These are phyloP conservation scores for Anisodus tanguticus DNA, from an alignment of 257 asterid genomes.

Conservation along the genomic window DNA sequence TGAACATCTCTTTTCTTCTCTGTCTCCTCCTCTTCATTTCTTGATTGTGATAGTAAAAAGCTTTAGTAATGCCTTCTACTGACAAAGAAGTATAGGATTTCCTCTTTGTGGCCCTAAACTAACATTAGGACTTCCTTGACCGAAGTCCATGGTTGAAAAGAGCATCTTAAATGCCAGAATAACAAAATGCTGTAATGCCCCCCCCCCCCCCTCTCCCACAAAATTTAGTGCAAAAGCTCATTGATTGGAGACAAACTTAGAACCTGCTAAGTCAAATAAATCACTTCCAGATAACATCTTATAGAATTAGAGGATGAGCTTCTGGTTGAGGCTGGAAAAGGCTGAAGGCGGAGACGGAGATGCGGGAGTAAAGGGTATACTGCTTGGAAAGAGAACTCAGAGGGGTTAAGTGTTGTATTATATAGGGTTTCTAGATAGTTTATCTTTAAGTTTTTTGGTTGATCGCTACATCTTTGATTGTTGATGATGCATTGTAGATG, in stretches of 20 bases:
- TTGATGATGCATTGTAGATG: constrained; percentile 37
- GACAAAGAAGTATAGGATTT: background rate
- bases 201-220: too few species aligned
- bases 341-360: background rate
- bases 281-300: background rate
- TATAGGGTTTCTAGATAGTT: background rate
- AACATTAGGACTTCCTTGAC: background rate
- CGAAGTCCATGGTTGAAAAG: constrained; percentile 4
- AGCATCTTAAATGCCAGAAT: background rate
- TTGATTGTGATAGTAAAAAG: background rate
- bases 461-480: constrained; percentile 7
- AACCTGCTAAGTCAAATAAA: background rate
- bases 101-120: background rate
- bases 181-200: background rate
- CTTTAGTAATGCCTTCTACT: background rate
- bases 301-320: background rate
- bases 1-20: background rate
- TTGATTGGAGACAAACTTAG: background rate
- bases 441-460: background rate
- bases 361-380: background rate
- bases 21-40: background rate
- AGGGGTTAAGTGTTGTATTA: background rate
- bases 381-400: background rate
- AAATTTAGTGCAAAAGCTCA: background rate
- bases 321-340: background rate